phyloP scores from a whole-genome alignment of 768 basidiomycete genomes.

The Crassisporium funariophilum region DNA sequence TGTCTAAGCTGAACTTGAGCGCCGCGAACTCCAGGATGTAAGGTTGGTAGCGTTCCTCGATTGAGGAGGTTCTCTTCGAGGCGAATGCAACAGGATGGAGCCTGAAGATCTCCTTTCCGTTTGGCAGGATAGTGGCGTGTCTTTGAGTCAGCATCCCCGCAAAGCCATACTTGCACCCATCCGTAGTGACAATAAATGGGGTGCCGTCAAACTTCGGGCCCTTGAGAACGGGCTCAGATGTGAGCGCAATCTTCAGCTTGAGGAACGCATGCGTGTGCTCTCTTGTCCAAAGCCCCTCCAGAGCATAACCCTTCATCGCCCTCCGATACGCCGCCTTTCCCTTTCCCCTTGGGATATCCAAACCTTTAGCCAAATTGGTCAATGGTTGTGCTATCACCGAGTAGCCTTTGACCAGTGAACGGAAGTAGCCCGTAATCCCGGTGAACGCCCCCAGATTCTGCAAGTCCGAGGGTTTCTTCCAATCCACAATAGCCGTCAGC shows the following conservation, averaged over 20 bases:
- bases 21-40: conserved; percentile 38
- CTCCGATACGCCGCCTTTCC: conserved; percentile 22
- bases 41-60: conserved; percentile 34
- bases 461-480: conserved; percentile 25
- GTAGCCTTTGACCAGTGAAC: conserved; percentile 33
- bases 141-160: too few relatives aligned
- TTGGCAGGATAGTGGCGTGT: too few relatives aligned
- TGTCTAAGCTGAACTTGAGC: conserved; percentile 28
- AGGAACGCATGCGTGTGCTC: conserved; percentile 23
- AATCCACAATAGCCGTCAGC: conserved; percentile 35
- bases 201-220: conserved; percentile 20
- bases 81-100: conserved; percentile 33
- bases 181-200: too few relatives aligned
- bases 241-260: conserved; percentile 28
- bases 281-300: conserved; percentile 9
- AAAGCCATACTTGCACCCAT: too few relatives aligned
- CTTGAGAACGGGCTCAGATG: conserved; percentile 29
- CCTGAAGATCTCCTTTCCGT: not conserved
- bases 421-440: conserved; percentile 34
- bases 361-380: conserved; percentile 22
- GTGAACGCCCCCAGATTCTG: conserved; percentile 31
- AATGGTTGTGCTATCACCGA: conserved; percentile 29
- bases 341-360: conserved; percentile 14
- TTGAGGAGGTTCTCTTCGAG: conserved; percentile 33
- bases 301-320: conserved; percentile 17